Conservation (phyloP, 495 filamentous ascomycete species). For the Sabuloglossum arenarium region DNA sequence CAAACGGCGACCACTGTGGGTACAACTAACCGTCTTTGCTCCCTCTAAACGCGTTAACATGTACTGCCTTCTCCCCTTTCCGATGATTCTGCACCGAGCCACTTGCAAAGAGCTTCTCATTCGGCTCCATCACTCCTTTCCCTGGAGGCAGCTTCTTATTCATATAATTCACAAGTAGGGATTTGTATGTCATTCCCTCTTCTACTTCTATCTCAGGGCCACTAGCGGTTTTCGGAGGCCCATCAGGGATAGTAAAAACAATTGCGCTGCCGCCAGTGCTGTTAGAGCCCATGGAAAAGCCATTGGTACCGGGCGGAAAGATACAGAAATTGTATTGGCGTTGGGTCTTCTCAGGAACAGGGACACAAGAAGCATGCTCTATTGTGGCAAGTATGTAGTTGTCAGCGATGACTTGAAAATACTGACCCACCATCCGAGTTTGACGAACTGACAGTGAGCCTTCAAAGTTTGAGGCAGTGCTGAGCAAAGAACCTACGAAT, state of each 20-base stretch:
- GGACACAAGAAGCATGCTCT: slow-evolving; percentile 32
- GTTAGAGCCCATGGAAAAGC: slow-evolving; percentile 24
- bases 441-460: background rate
- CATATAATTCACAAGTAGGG: slow-evolving; percentile 39
- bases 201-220: slow-evolving; percentile 24
- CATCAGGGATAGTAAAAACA: slow-evolving; percentile 63
- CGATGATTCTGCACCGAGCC: slow-evolving; percentile 61
- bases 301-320: slow-evolving; percentile 41
- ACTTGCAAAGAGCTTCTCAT: slow-evolving; percentile 57
- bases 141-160: slow-evolving; percentile 29
- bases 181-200: slow-evolving; percentile 31
- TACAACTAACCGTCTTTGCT: slow-evolving; percentile 57
- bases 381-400: background rate
- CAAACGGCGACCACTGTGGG: background rate
- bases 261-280: slow-evolving; percentile 38
- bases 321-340: slow-evolving; percentile 79
- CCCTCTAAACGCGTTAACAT: slow-evolving; percentile 77
- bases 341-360: slow-evolving; percentile 77
- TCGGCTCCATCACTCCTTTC: slow-evolving; percentile 42
- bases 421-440: slow-evolving; percentile 4
- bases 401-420: background rate
- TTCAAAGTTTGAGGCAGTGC: background rate
- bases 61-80: slow-evolving; percentile 77
- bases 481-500: slow-evolving; percentile 40
- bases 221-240: slow-evolving; percentile 42